Conservation (phyloP, 257 asterid genomes). For the Solanum tarapatanum region DNA sequence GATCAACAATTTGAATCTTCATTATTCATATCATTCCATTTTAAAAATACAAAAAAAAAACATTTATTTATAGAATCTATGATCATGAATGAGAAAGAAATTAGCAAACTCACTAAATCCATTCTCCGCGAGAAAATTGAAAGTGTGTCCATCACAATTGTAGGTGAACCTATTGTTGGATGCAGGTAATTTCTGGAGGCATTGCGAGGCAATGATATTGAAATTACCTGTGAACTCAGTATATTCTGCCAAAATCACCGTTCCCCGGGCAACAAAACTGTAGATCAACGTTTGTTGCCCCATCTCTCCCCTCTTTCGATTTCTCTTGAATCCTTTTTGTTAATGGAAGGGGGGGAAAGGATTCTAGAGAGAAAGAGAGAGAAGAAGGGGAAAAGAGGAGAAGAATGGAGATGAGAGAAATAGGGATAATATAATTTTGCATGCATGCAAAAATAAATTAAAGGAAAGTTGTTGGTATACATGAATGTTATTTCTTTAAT, state of each 20-base stretch:
- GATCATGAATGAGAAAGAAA: background rate
- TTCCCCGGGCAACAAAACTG: constrained; percentile 91
- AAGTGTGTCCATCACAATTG: constrained; percentile 92
- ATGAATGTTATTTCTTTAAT: background rate
- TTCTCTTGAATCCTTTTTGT: background rate
- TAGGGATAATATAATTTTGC: constrained; percentile 1
- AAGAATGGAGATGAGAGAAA: constrained; percentile 4
- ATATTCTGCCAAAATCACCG: constrained; percentile 76
- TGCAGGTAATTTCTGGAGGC: constrained; percentile 89
- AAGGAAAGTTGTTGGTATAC: background rate
- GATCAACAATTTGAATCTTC: background rate
- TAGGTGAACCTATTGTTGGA: constrained; percentile 88
- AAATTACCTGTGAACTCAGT: constrained; percentile 89
- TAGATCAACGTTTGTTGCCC: constrained; percentile 93
- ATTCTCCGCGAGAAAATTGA: constrained; percentile 79
- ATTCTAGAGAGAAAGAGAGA: background rate
- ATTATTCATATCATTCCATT: background rate
- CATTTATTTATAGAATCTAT: background rate
- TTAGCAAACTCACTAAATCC: constrained; percentile 63
- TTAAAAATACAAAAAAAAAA: background rate
- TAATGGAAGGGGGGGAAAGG: background rate
- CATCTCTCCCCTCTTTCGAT: background rate
- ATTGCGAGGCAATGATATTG: constrained; percentile 84
- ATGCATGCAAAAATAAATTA: background rate
- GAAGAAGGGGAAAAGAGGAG: background rate